Evolutionary conservation across 1,139 yeast species (phyloP).

Genomic region (Geotrichum bryndzae): DNA sequence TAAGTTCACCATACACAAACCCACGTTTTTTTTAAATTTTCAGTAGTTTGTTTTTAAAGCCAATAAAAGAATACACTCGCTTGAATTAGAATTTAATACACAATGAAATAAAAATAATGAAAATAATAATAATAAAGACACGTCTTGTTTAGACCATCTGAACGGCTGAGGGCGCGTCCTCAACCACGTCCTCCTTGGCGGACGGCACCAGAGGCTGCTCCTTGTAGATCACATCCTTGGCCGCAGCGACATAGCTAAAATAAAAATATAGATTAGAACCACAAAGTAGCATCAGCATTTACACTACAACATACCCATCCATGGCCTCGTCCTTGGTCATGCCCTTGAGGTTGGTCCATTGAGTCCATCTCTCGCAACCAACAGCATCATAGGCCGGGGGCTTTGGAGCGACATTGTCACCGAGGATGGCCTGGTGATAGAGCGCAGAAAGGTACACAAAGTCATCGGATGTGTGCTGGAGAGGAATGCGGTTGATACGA

Average conservation of each 20-base stretch:
- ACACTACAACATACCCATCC: background rate
- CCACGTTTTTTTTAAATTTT: background rate
- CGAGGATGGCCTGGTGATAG: constrained; percentile 2
- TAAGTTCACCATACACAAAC: background rate
- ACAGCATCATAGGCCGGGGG: constrained; percentile 2
- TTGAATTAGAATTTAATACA: background rate
- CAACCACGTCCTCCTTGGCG: background rate
- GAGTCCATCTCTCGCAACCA: constrained; percentile 3
- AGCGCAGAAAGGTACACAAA: constrained; percentile 5
- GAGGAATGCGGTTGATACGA: background rate
- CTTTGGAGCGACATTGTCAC: background rate
- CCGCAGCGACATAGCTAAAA: background rate
- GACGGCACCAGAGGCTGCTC: background rate
- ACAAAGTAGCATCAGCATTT: background rate
- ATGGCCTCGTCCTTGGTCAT: constrained; percentile 3
- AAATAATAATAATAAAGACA: background rate
- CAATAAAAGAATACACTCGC: background rate
- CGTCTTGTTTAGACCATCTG: background rate
- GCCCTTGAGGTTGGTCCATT: constrained; percentile 3
- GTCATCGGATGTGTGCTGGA: constrained; percentile 10
- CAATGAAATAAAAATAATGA: background rate
- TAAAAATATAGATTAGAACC: background rate
- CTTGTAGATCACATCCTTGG: background rate
- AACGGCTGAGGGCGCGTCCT: background rate
- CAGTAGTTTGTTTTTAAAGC: background rate